Conservation (phyloP, 345 rosid genomes). For the Eucalyptus lansdowneana region DNA sequence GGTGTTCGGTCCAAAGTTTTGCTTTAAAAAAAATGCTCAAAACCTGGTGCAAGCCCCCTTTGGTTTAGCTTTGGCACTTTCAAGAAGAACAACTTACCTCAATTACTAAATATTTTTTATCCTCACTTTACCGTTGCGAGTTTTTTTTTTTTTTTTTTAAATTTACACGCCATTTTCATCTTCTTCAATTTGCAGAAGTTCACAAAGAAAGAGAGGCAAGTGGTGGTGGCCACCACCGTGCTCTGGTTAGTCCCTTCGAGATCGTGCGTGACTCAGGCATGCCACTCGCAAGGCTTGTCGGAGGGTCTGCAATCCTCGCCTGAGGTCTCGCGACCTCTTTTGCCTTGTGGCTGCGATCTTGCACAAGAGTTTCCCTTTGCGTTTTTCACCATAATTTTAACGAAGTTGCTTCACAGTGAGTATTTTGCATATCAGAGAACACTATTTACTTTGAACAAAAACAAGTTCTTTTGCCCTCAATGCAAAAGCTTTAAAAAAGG, state of each 20-base stretch:
- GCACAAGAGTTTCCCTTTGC: background rate
- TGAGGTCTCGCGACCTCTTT: background rate
- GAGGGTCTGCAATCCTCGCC: background rate
- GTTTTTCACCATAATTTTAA: background rate
- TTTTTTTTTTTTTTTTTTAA: no score
- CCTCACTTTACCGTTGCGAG: background rate
- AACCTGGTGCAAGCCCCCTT: background rate
- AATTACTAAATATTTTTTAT: background rate
- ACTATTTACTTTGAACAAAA: no score
- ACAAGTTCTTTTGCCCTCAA: background rate
- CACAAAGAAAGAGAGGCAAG: background rate
- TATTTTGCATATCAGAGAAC: no score
- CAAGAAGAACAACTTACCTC: background rate
- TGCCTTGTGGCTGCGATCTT: background rate
- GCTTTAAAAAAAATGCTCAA: background rate
- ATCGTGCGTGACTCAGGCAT: background rate
- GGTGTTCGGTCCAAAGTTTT: background rate
- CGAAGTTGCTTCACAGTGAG: no score
- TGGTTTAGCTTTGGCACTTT: background rate
- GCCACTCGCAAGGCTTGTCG: background rate
- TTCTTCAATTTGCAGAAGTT: background rate
- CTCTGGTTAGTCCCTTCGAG: background rate
- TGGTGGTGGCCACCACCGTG: background rate
- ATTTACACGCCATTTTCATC: background rate
- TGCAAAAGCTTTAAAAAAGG: background rate